These are phyloP conservation scores for Cucurbita moschata DNA, from an alignment of 306 rosid species.

Conservation along the genomic window DNA sequence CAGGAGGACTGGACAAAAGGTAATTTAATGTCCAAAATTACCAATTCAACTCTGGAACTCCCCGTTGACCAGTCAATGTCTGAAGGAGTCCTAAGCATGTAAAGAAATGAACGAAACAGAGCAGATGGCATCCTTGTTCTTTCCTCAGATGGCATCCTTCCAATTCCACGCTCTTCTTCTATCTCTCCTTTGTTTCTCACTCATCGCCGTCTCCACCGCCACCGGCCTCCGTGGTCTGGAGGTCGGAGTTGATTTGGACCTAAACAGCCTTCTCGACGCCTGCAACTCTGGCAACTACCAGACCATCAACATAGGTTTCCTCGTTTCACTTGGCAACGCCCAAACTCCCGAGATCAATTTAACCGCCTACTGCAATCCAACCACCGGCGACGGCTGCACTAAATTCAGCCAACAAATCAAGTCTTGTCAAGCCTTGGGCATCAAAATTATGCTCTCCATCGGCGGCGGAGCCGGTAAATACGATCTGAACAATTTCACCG, in stretches of 20 bases:
- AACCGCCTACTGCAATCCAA: not conserved
- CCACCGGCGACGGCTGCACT: not conserved
- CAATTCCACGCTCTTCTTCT: not conserved
- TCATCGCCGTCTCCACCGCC: not conserved
- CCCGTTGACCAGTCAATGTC: no score
- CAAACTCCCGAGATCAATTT: not conserved
- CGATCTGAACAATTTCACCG: slow-evolving; percentile 2
- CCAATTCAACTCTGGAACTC: no score
- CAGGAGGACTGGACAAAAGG: no score
- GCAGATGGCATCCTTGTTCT: no score
- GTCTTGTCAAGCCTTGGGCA: slow-evolving; percentile 11
- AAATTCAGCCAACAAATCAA: not conserved
- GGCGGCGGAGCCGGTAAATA: slow-evolving; percentile 3
- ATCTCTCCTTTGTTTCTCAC: not conserved
- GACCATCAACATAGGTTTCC: slow-evolving; percentile 10
- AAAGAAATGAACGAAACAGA: no score
- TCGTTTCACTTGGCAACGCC: not conserved
- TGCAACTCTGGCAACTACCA: slow-evolving; percentile 9
- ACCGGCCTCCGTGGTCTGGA: not conserved
- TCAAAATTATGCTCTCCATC: slow-evolving; percentile 1
- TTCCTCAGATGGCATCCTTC: not conserved
- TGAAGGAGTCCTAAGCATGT: no score
- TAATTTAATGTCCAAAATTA: no score
- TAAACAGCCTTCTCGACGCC: not conserved
- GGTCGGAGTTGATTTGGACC: not conserved